phyloP scores from a whole-genome alignment of 2,329 filamentous ascomycete species.

The Fusarium xyrophilum region DNA sequence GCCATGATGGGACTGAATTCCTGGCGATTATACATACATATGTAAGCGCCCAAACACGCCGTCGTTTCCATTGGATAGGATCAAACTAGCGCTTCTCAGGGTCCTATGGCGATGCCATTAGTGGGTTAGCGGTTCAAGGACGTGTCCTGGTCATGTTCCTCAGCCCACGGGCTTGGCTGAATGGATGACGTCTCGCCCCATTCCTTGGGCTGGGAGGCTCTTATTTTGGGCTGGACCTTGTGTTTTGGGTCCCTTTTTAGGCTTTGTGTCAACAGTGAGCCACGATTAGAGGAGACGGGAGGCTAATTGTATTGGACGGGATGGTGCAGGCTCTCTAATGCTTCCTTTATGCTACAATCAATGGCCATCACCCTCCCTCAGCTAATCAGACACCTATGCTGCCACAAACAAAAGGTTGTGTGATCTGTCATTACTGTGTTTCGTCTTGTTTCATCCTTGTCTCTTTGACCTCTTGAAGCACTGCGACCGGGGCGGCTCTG shows the following conservation, averaged over 20 bases:
- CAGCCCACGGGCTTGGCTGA: constrained; percentile 5
- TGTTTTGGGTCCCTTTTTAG: constrained; percentile 9
- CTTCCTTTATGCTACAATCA: not conserved
- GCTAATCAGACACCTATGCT: not conserved
- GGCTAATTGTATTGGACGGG: not conserved
- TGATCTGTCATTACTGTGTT: constrained; percentile 4
- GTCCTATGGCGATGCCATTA: constrained; percentile 17
- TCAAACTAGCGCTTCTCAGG: constrained; percentile 29
- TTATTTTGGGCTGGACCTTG: constrained; percentile 13
- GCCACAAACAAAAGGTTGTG: not conserved
- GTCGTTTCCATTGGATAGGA: constrained; percentile 9
- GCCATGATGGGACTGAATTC: not conserved
- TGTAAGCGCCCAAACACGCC: constrained; percentile 8
- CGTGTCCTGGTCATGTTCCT: constrained; percentile 23
- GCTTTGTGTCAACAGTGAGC: constrained; percentile 9
- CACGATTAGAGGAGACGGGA: not conserved
- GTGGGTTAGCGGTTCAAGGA: constrained; percentile 10
- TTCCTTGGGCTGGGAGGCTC: constrained; percentile 24
- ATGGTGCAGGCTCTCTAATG: not conserved
- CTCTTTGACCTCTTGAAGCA: constrained; percentile 14
- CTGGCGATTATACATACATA: not conserved
- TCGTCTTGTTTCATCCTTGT: constrained; percentile 25
- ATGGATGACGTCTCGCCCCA: constrained; percentile 29
- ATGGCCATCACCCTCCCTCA: not conserved
- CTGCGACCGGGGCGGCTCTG: constrained; percentile 21